Base-by-base conservation (phyloP, 495 filamentous ascomycete species). In the Tetracladium setigerum region DNA sequence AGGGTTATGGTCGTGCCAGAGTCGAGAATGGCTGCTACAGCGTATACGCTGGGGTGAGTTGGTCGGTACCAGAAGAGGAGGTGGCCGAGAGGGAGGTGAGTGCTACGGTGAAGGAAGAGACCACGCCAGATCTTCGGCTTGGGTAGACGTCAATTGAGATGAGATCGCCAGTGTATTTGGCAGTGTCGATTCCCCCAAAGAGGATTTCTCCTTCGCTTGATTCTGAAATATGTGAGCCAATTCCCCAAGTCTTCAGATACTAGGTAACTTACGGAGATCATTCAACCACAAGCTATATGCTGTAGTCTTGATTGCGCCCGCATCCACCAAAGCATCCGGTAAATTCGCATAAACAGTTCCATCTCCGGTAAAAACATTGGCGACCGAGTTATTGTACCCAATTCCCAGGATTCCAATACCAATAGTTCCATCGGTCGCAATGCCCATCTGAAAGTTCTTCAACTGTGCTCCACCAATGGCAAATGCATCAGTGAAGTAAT, bases 281-380 rank as follows among this genome's bases (percentile, higher is more conserved):
- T 95, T 87, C 39, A 95, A 66, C 89, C 89, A 95, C 9, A 95
- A 65, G 44, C 87, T 94, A 62, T 92, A 98, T 10, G 92, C 91
- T 40, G 78, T 81, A 2, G 85, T 84, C 46, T 84, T 78, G 61
- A 95, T 94, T 38, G 84, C 44, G 2, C 80, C 82, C 40, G 81
- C 70, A 35, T 87, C 63, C 19, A 82, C 79, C 77, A 98, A 77
- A n/a, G 79, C 65, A 44, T 79, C 66, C 5, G 89, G 87, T 11
- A 96, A 72, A 57, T 95, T 97, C 13, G 82, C 64, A 57, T 97
- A 97, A 5, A 76, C 52, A 0, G 62, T 57, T 8, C 63, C 62
- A 43, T 60, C 54, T 0, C 57, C 67, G 15, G 49, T 67, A 18
- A 59, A 53, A 34, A 87, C 77, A 45, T 84, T 81, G 8, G 84